phyloP scores from a whole-genome alignment of 192 early-diverging fungal species.

The Obelidium mucronatum region DNA sequence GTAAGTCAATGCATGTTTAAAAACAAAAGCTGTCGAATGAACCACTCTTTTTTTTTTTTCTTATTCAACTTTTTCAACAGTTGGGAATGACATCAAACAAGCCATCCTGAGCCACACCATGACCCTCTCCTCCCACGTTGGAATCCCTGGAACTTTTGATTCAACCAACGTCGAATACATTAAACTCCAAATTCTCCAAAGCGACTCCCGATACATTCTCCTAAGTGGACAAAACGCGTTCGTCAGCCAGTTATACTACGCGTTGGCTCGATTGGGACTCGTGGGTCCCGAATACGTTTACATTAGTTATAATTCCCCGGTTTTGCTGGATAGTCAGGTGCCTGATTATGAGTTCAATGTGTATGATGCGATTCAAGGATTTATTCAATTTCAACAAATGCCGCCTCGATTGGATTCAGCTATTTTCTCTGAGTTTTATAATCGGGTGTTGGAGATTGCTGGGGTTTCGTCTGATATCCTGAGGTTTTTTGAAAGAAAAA shows the following conservation, averaged over 20 bases:
- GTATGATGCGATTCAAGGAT: not conserved
- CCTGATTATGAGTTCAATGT: too few relatives aligned
- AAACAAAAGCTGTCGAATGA: too few relatives aligned
- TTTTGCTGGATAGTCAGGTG: not conserved
- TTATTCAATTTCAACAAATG: not conserved
- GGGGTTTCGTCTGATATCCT: too few relatives aligned
- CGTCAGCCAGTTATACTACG: not conserved
- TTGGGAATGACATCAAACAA: not conserved
- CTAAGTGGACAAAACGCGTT: not conserved
- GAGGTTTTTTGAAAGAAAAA: too few relatives aligned
- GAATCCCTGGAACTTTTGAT: too few relatives aligned
- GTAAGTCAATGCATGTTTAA: not conserved
- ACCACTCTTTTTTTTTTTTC: not conserved
- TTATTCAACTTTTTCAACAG: not conserved
- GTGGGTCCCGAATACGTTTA: slow-evolving; percentile 3
- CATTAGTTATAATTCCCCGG: not conserved
- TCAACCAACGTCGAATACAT: too few relatives aligned
- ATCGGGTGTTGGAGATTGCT: too few relatives aligned
- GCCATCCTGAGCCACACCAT: too few relatives aligned
- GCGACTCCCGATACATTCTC: not conserved
- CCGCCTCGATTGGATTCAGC: not conserved
- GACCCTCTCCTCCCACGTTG: too few relatives aligned
- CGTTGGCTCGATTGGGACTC: not conserved
- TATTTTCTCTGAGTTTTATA: not conserved
- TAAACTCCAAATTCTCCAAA: not conserved